Evolutionary conservation across 2,329 filamentous ascomycete species (phyloP).

Genomic region (Botrytis elliptica): DNA sequence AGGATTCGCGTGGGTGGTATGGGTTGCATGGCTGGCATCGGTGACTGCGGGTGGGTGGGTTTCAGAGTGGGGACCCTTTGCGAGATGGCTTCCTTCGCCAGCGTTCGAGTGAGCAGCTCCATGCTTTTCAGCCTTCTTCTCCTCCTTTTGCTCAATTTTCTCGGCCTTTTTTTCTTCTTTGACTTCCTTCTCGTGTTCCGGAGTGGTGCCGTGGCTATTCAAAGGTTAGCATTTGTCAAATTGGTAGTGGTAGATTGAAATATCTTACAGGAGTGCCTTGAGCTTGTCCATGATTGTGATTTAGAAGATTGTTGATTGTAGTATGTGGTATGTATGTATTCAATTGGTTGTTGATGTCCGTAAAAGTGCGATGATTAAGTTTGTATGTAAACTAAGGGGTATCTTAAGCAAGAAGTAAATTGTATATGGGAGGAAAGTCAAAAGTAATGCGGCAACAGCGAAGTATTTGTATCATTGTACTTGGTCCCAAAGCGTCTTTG

Average conservation of each 20-base stretch:
- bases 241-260: too few species aligned
- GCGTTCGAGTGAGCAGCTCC: neutral
- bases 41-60: constrained; percentile 23
- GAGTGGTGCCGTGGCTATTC: constrained; percentile 17
- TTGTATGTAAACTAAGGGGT: constrained; percentile 10
- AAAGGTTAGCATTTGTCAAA: neutral
- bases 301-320: neutral
- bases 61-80: constrained; percentile 9
- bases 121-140: constrained; percentile 16
- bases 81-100: constrained; percentile 26
- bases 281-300: constrained; percentile 38
- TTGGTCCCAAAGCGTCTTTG: neutral
- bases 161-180: constrained; percentile 4
- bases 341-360: neutral
- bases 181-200: constrained; percentile 4
- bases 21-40: constrained; percentile 25
- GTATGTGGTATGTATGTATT: neutral
- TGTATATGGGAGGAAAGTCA: neutral
- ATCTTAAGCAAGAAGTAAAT: constrained; percentile 17
- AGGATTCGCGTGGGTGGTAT: constrained; percentile 4
- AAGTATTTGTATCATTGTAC: constrained; percentile 9
- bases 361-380: constrained; percentile 5
- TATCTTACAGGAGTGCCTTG: constrained; percentile 38
- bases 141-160: constrained; percentile 4
- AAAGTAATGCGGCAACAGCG: neutral